Percentiles rank a stretch among this genome's conserved stretches.
These are phyloP conservation scores for Microthlaspi erraticum DNA, from an alignment of 345 rosid species.

Conservation along the genomic window DNA sequence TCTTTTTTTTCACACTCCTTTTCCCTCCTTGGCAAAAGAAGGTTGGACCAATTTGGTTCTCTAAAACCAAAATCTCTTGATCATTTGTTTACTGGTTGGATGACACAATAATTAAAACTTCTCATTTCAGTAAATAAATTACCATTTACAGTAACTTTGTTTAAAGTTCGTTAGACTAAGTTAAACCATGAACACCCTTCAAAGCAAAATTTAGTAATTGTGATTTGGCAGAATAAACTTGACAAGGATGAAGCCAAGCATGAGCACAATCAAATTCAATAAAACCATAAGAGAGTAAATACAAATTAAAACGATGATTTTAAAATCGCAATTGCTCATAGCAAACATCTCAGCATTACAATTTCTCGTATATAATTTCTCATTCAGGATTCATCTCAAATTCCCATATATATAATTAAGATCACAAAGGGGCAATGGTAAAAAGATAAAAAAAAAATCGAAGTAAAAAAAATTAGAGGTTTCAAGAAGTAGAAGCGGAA, in stretches of 20 bases:
- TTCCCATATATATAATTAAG: constrained; percentile 38
- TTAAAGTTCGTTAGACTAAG: not conserved
- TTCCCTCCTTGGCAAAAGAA: constrained; percentile 27
- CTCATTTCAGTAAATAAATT: not conserved
- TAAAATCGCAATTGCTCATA: constrained; percentile 8
- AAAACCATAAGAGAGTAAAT: constrained; percentile 11
- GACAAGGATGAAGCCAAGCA: not conserved
- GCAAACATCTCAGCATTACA: constrained; percentile 50
- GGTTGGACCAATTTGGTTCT: constrained; percentile 31
- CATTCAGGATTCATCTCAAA: constrained; percentile 39
- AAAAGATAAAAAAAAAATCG: not conserved
- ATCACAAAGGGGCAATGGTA: constrained; percentile 28
- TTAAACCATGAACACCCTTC: not conserved
- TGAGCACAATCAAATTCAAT: constrained; percentile 31
- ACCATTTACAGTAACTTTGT: not conserved
- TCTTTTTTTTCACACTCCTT: constrained; percentile 2
- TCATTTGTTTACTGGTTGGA: constrained; percentile 6
- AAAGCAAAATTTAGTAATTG: not conserved
- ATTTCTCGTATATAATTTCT: constrained; percentile 33
- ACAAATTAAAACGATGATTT: constrained; percentile 30
- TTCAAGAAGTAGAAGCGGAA: constrained; percentile 44
- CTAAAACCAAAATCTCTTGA: constrained; percentile 28
- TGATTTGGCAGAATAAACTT: not conserved
- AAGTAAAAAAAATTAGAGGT: constrained; percentile 41
- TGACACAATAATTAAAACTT: too few species aligned